Evolutionary conservation across 163 green algal genomes (phyloP).

Genomic region (Coccomyxa subellipsoidea): DNA sequence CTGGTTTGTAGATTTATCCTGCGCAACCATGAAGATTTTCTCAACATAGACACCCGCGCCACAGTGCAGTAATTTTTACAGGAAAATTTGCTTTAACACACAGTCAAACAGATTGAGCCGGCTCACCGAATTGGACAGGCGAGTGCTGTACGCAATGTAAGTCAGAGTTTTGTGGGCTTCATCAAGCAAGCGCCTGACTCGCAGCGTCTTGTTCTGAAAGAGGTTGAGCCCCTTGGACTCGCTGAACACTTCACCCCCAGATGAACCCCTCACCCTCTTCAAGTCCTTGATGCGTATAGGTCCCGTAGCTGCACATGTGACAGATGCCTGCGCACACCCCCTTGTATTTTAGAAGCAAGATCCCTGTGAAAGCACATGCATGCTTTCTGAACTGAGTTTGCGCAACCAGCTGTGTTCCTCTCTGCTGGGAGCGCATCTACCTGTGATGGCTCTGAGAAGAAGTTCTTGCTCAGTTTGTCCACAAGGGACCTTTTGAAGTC

Average conservation of each 20-base stretch:
- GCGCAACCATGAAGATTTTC: too few relatives aligned
- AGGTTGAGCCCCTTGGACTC: slow-evolving; percentile 67
- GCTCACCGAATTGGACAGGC: slow-evolving; percentile 22
- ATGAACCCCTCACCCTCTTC: slow-evolving; percentile 20
- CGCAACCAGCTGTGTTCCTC: neutral
- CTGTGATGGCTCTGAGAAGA: slow-evolving; percentile 76
- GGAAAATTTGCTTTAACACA: neutral
- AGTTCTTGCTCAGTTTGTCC: slow-evolving; percentile 77
- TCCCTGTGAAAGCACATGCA: too few relatives aligned
- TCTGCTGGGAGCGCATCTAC: slow-evolving; percentile 13
- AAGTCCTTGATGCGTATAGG: slow-evolving; percentile 41
- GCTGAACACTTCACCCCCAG: slow-evolving; percentile 66
- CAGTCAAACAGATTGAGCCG: neutral
- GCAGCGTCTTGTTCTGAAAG: slow-evolving; percentile 75
- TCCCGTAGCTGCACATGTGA: slow-evolving; percentile 55
- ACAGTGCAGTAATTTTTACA: too few relatives aligned
- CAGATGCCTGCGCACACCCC: slow-evolving; percentile 42
- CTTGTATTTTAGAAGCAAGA: too few relatives aligned
- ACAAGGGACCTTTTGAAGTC: slow-evolving; percentile 74
- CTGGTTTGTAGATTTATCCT: too few relatives aligned
- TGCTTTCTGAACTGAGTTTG: too few relatives aligned
- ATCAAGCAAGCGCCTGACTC: slow-evolving; percentile 72
- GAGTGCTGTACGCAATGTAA: slow-evolving; percentile 71
- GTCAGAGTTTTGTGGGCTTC: slow-evolving; percentile 48
- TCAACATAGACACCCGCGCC: too few relatives aligned